Conservation (phyloP, 2,329 filamentous ascomycete species). For the Phaeomoniella chlamydospora region DNA sequence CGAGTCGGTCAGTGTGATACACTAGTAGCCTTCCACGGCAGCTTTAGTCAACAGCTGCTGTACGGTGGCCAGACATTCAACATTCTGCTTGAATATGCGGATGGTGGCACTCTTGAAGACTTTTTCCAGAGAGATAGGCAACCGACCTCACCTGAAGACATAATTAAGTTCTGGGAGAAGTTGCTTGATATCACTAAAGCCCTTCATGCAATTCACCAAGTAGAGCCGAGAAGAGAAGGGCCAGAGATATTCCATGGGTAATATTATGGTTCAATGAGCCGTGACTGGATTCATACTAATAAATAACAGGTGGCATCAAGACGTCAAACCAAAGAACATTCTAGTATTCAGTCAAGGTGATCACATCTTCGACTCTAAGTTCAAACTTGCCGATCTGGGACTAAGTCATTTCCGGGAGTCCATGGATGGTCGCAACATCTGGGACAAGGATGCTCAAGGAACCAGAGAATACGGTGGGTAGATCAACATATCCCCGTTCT, state of each 20-base stretch:
- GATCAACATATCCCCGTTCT: not conserved
- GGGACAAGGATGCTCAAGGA: conserved; percentile 1
- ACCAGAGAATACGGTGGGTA: conserved; percentile 4
- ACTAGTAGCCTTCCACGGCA: conserved; percentile 10
- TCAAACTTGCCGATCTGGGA: conserved; percentile 18
- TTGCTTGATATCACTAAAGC: conserved; percentile 16
- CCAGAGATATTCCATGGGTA: conserved; percentile 6
- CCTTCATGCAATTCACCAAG: conserved; percentile 10
- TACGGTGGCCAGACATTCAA: conserved; percentile 10
- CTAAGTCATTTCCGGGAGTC: conserved; percentile 7
- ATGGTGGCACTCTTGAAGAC: conserved; percentile 17
- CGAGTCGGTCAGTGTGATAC: conserved; percentile 5
- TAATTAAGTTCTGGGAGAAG: conserved; percentile 17
- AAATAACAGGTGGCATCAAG: conserved; percentile 15
- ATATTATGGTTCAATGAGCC: conserved; percentile 1
- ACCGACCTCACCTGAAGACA: conserved; percentile 12
- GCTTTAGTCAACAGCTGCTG: conserved; percentile 10
- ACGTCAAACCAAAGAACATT: conserved; percentile 19
- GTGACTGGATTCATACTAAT: conserved; percentile 1
- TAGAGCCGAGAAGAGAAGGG: not conserved
- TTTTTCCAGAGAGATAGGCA: conserved; percentile 13
- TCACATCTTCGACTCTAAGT: conserved; percentile 11
- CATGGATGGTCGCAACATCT: conserved; percentile 1
- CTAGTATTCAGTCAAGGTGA: conserved; percentile 12
- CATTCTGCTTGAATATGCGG: conserved; percentile 20